A percentile compares a stretch with the other conserved stretches of the same genome.
phyloP scores from a whole-genome alignment of 169 alveolate species.

The Theileria annulata region DNA sequence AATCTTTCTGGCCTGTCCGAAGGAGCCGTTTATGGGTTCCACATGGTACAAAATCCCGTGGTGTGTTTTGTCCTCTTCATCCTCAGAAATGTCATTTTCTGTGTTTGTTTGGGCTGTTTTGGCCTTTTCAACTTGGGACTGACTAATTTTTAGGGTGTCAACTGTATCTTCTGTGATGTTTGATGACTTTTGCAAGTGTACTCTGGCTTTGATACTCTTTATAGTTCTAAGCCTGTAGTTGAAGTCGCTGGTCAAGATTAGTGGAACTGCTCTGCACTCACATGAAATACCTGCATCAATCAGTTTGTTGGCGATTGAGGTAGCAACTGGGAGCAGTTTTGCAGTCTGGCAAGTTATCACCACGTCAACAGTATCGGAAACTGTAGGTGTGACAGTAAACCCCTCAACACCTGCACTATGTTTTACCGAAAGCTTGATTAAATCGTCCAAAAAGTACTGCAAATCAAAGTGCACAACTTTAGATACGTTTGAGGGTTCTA shows the following conservation, averaged over 20 bases:
- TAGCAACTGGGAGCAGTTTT: constrained; percentile 50
- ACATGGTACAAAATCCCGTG: constrained; percentile 44
- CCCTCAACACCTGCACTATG: constrained; percentile 7
- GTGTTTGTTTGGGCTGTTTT: neutral
- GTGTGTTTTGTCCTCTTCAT: constrained; percentile 40
- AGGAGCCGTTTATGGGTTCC: constrained; percentile 54
- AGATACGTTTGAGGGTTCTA: constrained; percentile 3
- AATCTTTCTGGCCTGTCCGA: constrained; percentile 46
- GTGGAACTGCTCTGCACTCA: constrained; percentile 65
- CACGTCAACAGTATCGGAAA: constrained; percentile 29
- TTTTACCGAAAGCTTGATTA: constrained; percentile 10
- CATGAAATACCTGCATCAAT: constrained; percentile 62
- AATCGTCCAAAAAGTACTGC: constrained; percentile 26
- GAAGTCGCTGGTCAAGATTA: constrained; percentile 55
- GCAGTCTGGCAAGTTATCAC: constrained; percentile 51
- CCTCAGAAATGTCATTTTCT: constrained; percentile 12
- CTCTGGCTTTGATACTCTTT: constrained; percentile 49
- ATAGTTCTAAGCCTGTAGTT: constrained; percentile 36
- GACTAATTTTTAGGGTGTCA: neutral
- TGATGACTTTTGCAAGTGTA: constrained; percentile 43
- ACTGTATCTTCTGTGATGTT: neutral
- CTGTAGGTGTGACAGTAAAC: constrained; percentile 1
- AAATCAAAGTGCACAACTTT: constrained; percentile 19
- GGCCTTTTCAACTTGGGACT: neutral
- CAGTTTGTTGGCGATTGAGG: constrained; percentile 33